These are phyloP conservation scores for Ogataea chonburiensis DNA, from an alignment of 805 yeast genomes.

Conservation along the genomic window DNA sequence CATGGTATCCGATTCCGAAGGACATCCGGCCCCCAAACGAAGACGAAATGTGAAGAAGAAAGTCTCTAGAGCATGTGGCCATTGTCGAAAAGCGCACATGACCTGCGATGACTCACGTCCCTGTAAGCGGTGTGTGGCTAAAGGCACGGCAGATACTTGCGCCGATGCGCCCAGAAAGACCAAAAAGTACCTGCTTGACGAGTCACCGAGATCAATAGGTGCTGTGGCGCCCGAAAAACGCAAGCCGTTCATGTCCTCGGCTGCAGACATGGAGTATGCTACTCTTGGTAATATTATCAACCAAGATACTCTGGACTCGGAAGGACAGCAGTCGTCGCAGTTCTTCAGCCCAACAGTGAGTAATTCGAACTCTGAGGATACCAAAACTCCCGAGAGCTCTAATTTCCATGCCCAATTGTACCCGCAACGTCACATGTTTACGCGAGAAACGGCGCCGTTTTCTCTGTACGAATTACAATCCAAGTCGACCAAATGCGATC, in stretches of 20 bases:
- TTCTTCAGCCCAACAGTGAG: constrained; percentile 38
- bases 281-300: constrained; percentile 64
- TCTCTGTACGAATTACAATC: constrained; percentile 15
- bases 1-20: no score
- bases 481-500: constrained; percentile 48
- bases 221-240: neutral
- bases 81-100: constrained; percentile 88
- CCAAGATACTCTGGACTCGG: constrained; percentile 38
- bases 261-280: constrained; percentile 73
- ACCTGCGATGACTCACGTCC: constrained; percentile 72
- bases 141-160: constrained; percentile 70
- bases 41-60: constrained; percentile 49
- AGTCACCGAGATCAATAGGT: constrained; percentile 17
- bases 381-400: constrained; percentile 20
- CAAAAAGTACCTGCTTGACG: constrained; percentile 75
- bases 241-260: constrained; percentile 29
- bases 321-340: constrained; percentile 16
- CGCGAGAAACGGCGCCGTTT: constrained; percentile 2
- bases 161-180: constrained; percentile 87
- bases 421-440: constrained; percentile 13
- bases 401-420: constrained; percentile 28
- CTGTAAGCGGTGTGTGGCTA: constrained; percentile 70
- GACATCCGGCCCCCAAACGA: no score
- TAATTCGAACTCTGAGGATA: constrained; percentile 32
- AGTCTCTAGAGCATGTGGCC: constrained; percentile 83